Evolutionary conservation across 257 asterid species (phyloP), one percentile per base, ranked within the genome.

Genomic region (Solanum sitiens): DNA sequence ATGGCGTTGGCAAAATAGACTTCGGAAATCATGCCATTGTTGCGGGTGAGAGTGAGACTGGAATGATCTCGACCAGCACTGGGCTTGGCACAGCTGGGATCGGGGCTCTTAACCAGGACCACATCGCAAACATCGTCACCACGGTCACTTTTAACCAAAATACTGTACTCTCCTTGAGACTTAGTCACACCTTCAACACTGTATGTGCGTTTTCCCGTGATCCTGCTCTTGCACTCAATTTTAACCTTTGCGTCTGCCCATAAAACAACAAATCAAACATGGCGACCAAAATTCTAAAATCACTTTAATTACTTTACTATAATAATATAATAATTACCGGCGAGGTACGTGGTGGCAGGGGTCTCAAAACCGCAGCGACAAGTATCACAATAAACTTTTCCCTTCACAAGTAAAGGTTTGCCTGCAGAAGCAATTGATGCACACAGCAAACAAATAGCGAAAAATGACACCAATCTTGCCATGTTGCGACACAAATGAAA

Each of bases 351-450:
- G 84, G 93, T 45, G 87, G 95, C 96, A 6, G 87, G 25, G 45
- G 95, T 94, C 90, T 95, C 96, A 18, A 86, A 95, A 37, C 97
- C 98, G 79, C 95, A 95, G 63, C 91, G 98, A 92, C 98, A 95
- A 72, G 96, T 93, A 87, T 95, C 98, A 86, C 96, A 94, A 88
- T 94, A 94, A 11, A 87, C 95, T 25, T 20, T 68, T 2, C 98
- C 98, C 71, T 82, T 87, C 1, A 94, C 89, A 30, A 90, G 8
- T 47, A 92, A 89, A 0, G 93, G 37, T 6, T 76, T 90, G 59
- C 87, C 39, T 27, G 93, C 94, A 20, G 83, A 82, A 14, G 89
- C 86, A 42, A 92, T 68, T 77, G 93, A 53, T 23, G 50, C 89
- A 37, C 91, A 88, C 4, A 91, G 90, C 20, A 89, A 67, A 18